Conservation (phyloP, 2,329 filamentous ascomycete species). For the Lasiodiplodia citricola region DNA sequence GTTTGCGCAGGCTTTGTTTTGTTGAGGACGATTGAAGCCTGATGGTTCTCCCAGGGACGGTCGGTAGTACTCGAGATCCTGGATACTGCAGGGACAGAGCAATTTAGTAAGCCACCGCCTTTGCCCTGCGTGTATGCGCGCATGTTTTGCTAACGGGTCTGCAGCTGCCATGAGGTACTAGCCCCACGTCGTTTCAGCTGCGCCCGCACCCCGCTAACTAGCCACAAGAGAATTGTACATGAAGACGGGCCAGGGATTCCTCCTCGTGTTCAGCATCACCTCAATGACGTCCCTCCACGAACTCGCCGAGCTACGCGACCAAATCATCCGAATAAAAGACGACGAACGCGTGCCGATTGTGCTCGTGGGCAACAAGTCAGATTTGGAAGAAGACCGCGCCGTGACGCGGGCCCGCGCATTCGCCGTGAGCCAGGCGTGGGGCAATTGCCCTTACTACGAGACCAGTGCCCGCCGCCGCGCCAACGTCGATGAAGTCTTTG, state of each 20-base stretch:
- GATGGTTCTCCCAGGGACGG: slow-evolving; percentile 64
- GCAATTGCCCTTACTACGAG: slow-evolving; percentile 87
- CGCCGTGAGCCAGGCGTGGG: slow-evolving; percentile 84
- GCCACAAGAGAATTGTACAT: slow-evolving; percentile 78
- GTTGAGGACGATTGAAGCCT: slow-evolving; percentile 24
- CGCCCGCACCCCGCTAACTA: slow-evolving; percentile 18
- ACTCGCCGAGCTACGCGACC: slow-evolving; percentile 79
- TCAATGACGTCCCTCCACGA: slow-evolving; percentile 83
- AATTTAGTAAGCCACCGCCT: slow-evolving; percentile 74
- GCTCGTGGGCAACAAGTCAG: slow-evolving; percentile 90
- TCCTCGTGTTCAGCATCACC: slow-evolving; percentile 91
- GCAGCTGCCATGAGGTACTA: slow-evolving; percentile 63
- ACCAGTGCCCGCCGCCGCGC: slow-evolving; percentile 80
- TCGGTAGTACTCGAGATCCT: slow-evolving; percentile 91
- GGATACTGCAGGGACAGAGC: slow-evolving; percentile 89
- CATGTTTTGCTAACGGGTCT: slow-evolving; percentile 4
- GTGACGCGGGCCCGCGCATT: slow-evolving; percentile 82
- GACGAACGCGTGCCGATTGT: slow-evolving; percentile 85
- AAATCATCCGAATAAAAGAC: slow-evolving; percentile 90
- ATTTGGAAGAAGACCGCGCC: slow-evolving; percentile 82
- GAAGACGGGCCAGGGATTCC: slow-evolving; percentile 90
- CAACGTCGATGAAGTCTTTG: slow-evolving; percentile 90
- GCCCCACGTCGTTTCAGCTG: slow-evolving; percentile 7
- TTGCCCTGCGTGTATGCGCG: slow-evolving; percentile 1
- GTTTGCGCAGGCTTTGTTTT: slow-evolving; percentile 43